Evolutionary conservation across 495 filamentous ascomycete species (phyloP).

Genomic region (Trichocladium antarcticum): DNA sequence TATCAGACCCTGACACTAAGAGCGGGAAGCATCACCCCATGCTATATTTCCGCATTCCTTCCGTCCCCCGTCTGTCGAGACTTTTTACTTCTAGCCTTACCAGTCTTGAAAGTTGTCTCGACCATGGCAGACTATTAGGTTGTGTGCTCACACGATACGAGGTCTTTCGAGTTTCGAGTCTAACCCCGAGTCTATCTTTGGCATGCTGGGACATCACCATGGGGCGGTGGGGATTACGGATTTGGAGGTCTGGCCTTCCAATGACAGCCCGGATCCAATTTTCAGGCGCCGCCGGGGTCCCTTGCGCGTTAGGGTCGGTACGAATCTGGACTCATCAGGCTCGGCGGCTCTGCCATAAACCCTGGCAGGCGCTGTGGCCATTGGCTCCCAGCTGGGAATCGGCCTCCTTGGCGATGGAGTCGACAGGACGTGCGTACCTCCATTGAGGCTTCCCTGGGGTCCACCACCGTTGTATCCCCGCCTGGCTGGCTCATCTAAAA

Average conservation of each 20-base stretch:
- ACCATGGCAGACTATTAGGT: no score
- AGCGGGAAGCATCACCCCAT: no score
- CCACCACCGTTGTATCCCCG: no score
- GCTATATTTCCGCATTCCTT: no score
- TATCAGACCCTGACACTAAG: no score
- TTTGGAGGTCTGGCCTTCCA: neutral
- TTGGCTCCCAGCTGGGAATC: slow-evolving; percentile 3
- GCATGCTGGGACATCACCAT: neutral
- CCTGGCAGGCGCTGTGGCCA: neutral
- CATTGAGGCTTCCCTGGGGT: neutral
- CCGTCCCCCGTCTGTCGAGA: no score
- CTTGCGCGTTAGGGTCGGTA: neutral
- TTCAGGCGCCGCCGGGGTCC: neutral
- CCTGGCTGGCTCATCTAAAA: slow-evolving; percentile 5
- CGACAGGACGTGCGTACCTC: neutral
- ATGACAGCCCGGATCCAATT: neutral
- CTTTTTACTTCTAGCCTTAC: no score
- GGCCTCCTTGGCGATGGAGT: neutral
- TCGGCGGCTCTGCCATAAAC: neutral
- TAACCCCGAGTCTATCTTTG: no score
- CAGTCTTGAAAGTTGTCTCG: no score
- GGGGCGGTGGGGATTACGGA: neutral
- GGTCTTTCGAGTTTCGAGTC: no score
- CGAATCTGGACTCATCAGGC: slow-evolving; percentile 1
- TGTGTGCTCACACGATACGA: no score